These are phyloP conservation scores for Fusarium sp. DNA, from an alignment of 2,329 filamentous ascomycete genomes.

Conservation along the genomic window DNA sequence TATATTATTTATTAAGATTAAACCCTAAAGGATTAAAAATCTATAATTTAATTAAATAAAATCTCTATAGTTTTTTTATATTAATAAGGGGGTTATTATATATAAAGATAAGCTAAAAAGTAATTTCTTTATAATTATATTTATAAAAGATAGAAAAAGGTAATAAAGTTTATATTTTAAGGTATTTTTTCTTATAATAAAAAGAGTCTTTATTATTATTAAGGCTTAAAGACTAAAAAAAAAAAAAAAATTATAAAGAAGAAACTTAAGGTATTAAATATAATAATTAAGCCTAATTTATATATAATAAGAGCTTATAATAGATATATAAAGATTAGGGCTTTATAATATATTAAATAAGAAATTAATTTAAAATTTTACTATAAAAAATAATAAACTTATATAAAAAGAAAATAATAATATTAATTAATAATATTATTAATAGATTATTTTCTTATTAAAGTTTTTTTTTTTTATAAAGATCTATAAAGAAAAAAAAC, in stretches of 20 bases:
- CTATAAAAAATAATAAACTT: background rate
- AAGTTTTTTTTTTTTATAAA: background rate
- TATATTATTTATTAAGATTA: no score
- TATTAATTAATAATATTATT: background rate
- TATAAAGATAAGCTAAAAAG: no score
- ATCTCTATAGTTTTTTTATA: no score
- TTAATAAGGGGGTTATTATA: no score
- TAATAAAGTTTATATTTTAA: background rate
- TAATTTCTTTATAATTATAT: no score
- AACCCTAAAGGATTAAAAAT: no score
- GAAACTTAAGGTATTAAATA: no score
- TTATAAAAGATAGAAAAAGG: no score
- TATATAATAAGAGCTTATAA: no score
- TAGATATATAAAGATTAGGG: background rate
- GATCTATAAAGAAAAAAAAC: background rate
- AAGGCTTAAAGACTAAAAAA: constrained; percentile 26
- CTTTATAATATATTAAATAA: background rate
- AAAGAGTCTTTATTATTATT: constrained; percentile 36
- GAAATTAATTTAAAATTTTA: background rate
- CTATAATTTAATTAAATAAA: no score
- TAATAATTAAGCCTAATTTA: no score
- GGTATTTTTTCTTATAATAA: constrained; percentile 28
- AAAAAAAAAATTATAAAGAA: constrained; percentile 4
- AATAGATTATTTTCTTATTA: background rate
- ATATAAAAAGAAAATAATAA: background rate